Evolutionary conservation across 805 yeast species (phyloP).

Genomic region (Candida xyloterini): DNA sequence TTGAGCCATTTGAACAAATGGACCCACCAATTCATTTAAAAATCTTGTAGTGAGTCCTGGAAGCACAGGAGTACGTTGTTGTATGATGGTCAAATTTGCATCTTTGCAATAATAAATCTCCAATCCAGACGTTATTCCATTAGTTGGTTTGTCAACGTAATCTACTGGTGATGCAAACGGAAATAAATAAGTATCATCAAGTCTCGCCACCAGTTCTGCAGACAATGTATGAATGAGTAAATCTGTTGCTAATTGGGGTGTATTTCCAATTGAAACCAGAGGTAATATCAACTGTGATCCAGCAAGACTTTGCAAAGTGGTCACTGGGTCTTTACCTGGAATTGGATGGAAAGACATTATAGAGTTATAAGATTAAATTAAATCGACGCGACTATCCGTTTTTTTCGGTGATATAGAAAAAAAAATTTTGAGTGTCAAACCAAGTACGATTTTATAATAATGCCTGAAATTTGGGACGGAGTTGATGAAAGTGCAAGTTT

Average conservation of each 20-base stretch:
- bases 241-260: slow-evolving; percentile 81
- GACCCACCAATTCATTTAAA: slow-evolving; percentile 47
- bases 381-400: slow-evolving; percentile 13
- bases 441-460: slow-evolving; percentile 1
- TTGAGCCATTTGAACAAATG: slow-evolving; percentile 41
- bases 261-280: slow-evolving; percentile 80
- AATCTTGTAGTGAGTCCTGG: slow-evolving; percentile 56
- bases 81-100: slow-evolving; percentile 54
- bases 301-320: slow-evolving; percentile 18
- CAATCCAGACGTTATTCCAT: slow-evolving; percentile 43
- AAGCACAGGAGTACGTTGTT: slow-evolving; percentile 82
- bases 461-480: slow-evolving; percentile 21
- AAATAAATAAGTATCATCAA: slow-evolving; percentile 62
- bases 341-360: slow-evolving; percentile 29
- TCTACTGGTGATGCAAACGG: slow-evolving; percentile 87
- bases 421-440: slow-evolving; percentile 5
- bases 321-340: slow-evolving; percentile 22
- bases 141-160: slow-evolving; percentile 31
- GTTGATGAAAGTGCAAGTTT: slow-evolving; percentile 36
- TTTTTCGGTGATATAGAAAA: slow-evolving; percentile 11
- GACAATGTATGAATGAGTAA: slow-evolving; percentile 61
- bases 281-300: slow-evolving; percentile 63
- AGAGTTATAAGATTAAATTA: background rate
- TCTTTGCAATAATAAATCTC: slow-evolving; percentile 55
- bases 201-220: slow-evolving; percentile 47